Base-by-base conservation (phyloP, 192 early-diverging fungal species). In the Helicostylum pulchrum region DNA sequence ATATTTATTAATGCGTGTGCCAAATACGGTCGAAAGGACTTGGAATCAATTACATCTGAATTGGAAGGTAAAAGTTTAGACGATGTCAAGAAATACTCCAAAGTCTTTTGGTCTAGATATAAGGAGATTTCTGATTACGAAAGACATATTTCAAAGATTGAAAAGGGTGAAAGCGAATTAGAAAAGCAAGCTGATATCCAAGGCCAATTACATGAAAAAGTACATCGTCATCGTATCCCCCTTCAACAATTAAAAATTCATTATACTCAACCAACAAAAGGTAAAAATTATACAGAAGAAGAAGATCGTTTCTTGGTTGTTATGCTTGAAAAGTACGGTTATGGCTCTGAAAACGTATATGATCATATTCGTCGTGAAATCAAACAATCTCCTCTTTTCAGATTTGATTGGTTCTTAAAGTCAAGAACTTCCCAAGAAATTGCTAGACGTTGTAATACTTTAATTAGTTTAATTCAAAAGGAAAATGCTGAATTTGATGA, bases 361-460 rank as follows among this genome's bases (percentile, higher is more conserved):
- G 97, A 99, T 42, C 86, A 83, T 55, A 94, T 99, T 68, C 81
- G 94, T 23, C 84, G 87, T 52, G 94, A 97, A 62, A 82, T 97
- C 26, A 88, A 86, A 34, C 77, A 84, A 64, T 87, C 87, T 20
- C 85, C 90, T 3, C 54, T 95, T 39, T 97, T 99, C 81, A 77
- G 91, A 39, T 99, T 99, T 71, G 93, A 99, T 68, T 99, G 95
- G 95, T 99, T 95, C 78, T 85, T 99, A 65, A 97, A 97, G 75
- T 94, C 93, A 43, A 82, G 97, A 39, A 96, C 94, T 31, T 75
- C 93, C 3, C 77, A 86, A 53, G 94, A 97, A 71, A 81, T 97
- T 53, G 79, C 84, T 51, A 77, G 92, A 23, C 85, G 95, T 12
- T 95, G 93, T 71, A 86, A 89, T 47, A 94, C 92, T 8, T 79